Percentiles rank a stretch among this genome's conserved stretches.
Evolutionary conservation across 2,329 filamentous ascomycete genomes (phyloP).

Genomic region (Neofusicoccum ribis): DNA sequence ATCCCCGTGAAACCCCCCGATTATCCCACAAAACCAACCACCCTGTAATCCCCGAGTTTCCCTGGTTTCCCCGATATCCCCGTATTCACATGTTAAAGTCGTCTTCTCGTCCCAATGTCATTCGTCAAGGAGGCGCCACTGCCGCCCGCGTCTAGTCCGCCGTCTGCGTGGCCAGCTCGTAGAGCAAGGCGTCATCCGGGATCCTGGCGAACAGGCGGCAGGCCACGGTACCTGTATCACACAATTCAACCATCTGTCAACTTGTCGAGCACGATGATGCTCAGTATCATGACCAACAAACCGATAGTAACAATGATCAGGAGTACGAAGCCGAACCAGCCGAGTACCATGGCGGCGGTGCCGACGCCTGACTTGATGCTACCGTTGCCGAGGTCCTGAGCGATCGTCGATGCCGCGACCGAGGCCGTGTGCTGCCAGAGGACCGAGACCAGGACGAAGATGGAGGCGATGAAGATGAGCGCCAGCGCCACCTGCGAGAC

Average conservation of each 20-base stretch:
- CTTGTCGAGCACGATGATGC: slow-evolving; percentile 72
- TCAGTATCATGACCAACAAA: slow-evolving; percentile 92
- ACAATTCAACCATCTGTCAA: neutral
- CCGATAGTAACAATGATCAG: slow-evolving; percentile 96
- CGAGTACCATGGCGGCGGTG: slow-evolving; percentile 93
- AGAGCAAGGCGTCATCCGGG: too few relatives aligned
- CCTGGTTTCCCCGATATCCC: too few relatives aligned
- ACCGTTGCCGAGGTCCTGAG: slow-evolving; percentile 89
- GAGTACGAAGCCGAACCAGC: slow-evolving; percentile 94
- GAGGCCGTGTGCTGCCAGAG: slow-evolving; percentile 96
- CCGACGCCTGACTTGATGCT: slow-evolving; percentile 84
- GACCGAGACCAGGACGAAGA: slow-evolving; percentile 66
- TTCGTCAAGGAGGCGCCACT: too few relatives aligned
- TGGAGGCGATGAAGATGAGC: slow-evolving; percentile 75
- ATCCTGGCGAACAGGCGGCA: too few relatives aligned
- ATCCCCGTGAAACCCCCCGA: too few relatives aligned
- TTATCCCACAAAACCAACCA: too few relatives aligned
- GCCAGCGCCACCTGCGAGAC: slow-evolving; percentile 92
- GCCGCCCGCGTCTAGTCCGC: too few relatives aligned
- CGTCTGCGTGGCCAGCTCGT: too few relatives aligned
- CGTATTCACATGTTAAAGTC: too few relatives aligned
- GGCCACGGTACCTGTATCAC: neutral
- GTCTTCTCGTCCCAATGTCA: too few relatives aligned
- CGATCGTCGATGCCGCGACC: slow-evolving; percentile 89
- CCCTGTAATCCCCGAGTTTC: too few relatives aligned